Conservation (phyloP, 2,329 filamentous ascomycete species). For the Parafenestella ontariensis region DNA sequence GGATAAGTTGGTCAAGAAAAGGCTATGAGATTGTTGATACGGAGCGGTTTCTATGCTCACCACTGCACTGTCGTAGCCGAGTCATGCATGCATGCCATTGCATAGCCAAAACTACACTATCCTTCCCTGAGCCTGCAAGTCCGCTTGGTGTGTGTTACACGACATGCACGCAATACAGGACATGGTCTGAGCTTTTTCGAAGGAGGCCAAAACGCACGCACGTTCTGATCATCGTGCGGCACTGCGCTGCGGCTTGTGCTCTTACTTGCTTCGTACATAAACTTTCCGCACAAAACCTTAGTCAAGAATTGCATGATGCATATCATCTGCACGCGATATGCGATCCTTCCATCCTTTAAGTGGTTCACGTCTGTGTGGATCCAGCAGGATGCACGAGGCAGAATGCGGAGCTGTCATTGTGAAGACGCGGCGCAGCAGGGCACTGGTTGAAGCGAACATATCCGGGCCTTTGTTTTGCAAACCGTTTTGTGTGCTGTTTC, state of each 20-base stretch:
- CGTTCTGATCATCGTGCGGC: not conserved
- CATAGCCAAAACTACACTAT: too few relatives aligned
- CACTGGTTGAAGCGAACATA: not conserved
- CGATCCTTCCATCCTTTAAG: not conserved
- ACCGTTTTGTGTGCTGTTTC: not conserved
- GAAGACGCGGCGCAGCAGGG: not conserved
- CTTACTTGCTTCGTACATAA: not conserved
- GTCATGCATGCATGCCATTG: not conserved
- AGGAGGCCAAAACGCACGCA: too few relatives aligned
- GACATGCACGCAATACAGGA: not conserved
- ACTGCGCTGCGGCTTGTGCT: not conserved
- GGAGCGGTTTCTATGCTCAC: not conserved
- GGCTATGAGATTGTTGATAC: not conserved
- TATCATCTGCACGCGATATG: constrained; percentile 1
- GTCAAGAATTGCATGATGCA: not conserved
- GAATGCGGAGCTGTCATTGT: not conserved
- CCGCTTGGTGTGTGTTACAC: not conserved
- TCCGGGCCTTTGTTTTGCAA: not conserved
- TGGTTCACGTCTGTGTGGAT: not conserved
- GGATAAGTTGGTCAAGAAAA: too few relatives aligned
- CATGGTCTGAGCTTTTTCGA: not conserved
- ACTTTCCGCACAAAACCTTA: not conserved
- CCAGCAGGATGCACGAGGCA: not conserved
- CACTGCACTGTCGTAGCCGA: too few relatives aligned
- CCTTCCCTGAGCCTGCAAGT: not conserved